Conservation (phyloP, 139 green algal genomes). For the Marvania coccoides region DNA sequence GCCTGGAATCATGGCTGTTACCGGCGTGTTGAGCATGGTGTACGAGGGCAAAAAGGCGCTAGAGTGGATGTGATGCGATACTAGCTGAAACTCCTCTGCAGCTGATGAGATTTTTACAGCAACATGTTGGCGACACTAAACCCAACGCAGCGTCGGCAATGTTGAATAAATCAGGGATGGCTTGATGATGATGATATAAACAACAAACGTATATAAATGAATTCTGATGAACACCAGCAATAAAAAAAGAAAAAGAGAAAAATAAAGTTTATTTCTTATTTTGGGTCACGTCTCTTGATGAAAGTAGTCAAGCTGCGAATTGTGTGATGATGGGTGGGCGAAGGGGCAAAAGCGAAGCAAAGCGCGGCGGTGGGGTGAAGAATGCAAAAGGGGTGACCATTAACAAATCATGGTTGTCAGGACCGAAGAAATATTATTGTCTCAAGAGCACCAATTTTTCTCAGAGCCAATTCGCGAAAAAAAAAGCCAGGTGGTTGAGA, state of each 20-base stretch:
- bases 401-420: no score
- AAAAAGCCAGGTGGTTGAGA: neutral
- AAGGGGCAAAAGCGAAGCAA: no score
- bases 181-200: neutral
- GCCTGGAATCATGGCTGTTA: constrained; percentile 1
- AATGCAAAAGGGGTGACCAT: neutral
- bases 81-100: neutral
- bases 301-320: no score
- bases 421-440: no score
- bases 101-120: neutral
- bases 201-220: no score
- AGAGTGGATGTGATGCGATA: constrained; percentile 10
- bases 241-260: no score
- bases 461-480: neutral
- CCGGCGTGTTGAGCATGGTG: neutral
- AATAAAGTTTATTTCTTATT: no score
- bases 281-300: no score
- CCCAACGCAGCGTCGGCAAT: neutral
- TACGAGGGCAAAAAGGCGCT: constrained; percentile 16
- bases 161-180: neutral
- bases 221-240: no score
- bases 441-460: neutral
- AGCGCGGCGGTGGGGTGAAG: neutral
- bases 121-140: neutral
- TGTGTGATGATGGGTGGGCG: no score